Percentiles rank a stretch among this genome's conserved stretches.
These are phyloP conservation scores for Globisporangium takayamanum DNA, from an alignment of 352 stramenopile species.

Conservation along the genomic window DNA sequence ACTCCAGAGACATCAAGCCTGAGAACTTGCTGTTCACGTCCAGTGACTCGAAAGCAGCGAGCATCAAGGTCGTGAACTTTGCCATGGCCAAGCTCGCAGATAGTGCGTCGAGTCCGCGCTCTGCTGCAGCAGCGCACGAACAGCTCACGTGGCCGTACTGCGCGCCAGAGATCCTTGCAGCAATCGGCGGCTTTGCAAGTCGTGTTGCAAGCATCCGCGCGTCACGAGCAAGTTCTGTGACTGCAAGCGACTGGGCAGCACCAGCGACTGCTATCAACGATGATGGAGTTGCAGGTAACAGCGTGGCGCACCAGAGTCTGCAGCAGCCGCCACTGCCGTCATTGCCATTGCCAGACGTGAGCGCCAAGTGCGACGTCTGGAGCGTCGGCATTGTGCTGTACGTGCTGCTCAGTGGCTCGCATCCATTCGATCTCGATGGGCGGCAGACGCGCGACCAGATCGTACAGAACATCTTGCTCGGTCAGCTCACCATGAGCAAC, in stretches of 20 bases:
- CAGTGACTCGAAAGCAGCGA: conserved; percentile 48
- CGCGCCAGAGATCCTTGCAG: conserved; percentile 53
- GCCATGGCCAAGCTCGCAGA: conserved; percentile 60
- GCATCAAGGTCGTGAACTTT: conserved; percentile 84
- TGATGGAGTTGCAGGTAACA: no score
- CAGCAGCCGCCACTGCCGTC: not conserved
- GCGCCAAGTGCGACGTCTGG: conserved; percentile 74
- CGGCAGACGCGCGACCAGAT: conserved; percentile 69
- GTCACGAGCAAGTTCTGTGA: conserved; percentile 3
- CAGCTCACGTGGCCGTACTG: conserved; percentile 63
- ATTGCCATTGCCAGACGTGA: not conserved
- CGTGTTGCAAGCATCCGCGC: conserved; percentile 13
- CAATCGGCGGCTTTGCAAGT: conserved; percentile 6
- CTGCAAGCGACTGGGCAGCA: not conserved
- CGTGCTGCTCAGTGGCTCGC: conserved; percentile 72
- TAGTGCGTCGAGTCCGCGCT: conserved; percentile 5
- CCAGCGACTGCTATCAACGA: conserved; percentile 16
- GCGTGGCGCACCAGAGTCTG: not conserved
- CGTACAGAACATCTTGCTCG: conserved; percentile 45
- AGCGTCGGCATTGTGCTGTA: conserved; percentile 86
- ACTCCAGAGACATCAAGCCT: conserved; percentile 63
- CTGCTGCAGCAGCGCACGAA: not conserved
- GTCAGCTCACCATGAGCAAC: conserved; percentile 34
- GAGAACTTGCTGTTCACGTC: conserved; percentile 84
- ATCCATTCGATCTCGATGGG: conserved; percentile 72